phyloP scores from a whole-genome alignment of 306 rosid genomes.

The Trifolium dubium region DNA sequence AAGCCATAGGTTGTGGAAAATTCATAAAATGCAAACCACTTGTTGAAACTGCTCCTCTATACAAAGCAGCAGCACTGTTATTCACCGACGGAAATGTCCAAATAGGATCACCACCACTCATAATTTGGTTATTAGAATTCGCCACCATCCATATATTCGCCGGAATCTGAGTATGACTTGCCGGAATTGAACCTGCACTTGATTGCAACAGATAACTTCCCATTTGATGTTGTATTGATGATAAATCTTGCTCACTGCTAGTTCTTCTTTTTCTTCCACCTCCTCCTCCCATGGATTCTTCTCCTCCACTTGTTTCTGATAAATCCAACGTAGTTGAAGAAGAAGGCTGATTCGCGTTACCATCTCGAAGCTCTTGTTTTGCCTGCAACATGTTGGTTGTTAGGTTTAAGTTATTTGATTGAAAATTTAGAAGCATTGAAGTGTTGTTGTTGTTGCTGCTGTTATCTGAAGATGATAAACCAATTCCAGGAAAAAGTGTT shows the following conservation, averaged over 20 bases:
- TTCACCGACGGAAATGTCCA: conserved; percentile 81
- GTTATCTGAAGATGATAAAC: conserved; percentile 58
- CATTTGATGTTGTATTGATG: conserved; percentile 60
- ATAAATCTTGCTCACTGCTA: conserved; percentile 52
- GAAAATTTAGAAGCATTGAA: conserved; percentile 57
- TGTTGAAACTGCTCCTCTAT: conserved; percentile 70
- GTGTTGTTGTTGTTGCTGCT: conserved; percentile 39
- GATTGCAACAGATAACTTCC: conserved; percentile 76
- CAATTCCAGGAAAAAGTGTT: conserved; percentile 20
- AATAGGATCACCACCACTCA: conserved; percentile 91
- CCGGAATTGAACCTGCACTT: conserved; percentile 63
- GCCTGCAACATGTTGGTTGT: conserved; percentile 59
- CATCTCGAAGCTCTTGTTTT: conserved; percentile 57
- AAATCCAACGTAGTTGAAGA: conserved; percentile 57
- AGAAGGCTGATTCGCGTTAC: conserved; percentile 30
- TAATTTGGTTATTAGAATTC: conserved; percentile 70
- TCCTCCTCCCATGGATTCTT: conserved; percentile 58
- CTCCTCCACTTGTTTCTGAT: conserved; percentile 61
- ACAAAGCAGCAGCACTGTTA: conserved; percentile 57
- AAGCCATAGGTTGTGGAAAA: conserved; percentile 72
- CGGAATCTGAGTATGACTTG: conserved; percentile 72
- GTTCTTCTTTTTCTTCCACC: conserved; percentile 51
- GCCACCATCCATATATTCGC: conserved; percentile 90
- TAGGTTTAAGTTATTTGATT: conserved; percentile 48
- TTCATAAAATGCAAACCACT: conserved; percentile 95